Evolutionary conservation across 495 filamentous ascomycete genomes (phyloP).

Genomic region (Paragyromitra xinjiangensis): DNA sequence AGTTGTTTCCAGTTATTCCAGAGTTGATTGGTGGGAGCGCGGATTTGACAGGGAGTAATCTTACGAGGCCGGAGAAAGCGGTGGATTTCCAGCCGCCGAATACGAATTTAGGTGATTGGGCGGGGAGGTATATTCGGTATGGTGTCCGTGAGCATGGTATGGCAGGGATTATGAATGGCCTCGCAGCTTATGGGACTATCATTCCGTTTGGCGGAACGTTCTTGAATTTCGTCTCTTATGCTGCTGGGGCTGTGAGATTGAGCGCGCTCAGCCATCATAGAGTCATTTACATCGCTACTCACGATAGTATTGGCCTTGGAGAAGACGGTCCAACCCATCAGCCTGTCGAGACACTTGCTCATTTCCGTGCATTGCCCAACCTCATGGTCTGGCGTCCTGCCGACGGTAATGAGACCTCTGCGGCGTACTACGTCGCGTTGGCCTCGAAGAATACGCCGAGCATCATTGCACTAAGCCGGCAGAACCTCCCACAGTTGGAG

Average conservation of each 20-base stretch:
- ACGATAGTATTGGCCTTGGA: slow-evolving; percentile 94
- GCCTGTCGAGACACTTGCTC: slow-evolving; percentile 96
- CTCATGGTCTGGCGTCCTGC: slow-evolving; percentile 99
- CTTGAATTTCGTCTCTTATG: slow-evolving; percentile 99
- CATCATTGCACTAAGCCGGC: slow-evolving; percentile 92
- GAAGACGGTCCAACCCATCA: slow-evolving; percentile 99
- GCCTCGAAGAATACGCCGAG: slow-evolving; percentile 88
- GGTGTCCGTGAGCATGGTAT: slow-evolving; percentile 97
- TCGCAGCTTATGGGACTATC: slow-evolving; percentile 91
- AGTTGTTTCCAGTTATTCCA: slow-evolving; percentile 80
- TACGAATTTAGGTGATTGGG: slow-evolving; percentile 81
- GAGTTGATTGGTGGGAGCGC: slow-evolving; percentile 95
- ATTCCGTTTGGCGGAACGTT: slow-evolving; percentile 95
- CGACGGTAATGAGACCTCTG: slow-evolving; percentile 96
- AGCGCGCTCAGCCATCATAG: slow-evolving; percentile 90
- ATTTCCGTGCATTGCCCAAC: slow-evolving; percentile 99
- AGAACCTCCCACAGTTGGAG: slow-evolving; percentile 98
- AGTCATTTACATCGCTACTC: slow-evolving; percentile 94
- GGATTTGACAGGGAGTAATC: slow-evolving; percentile 96
- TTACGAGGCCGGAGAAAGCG: slow-evolving; percentile 95
- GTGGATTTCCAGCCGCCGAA: slow-evolving; percentile 95
- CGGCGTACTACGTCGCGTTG: slow-evolving; percentile 93
- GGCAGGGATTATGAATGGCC: slow-evolving; percentile 97
- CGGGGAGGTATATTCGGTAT: slow-evolving; percentile 92
- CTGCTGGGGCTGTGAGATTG: slow-evolving; percentile 90